Conservation (phyloP, 495 filamentous ascomycete genomes). For the Sordaria brevicollis region DNA sequence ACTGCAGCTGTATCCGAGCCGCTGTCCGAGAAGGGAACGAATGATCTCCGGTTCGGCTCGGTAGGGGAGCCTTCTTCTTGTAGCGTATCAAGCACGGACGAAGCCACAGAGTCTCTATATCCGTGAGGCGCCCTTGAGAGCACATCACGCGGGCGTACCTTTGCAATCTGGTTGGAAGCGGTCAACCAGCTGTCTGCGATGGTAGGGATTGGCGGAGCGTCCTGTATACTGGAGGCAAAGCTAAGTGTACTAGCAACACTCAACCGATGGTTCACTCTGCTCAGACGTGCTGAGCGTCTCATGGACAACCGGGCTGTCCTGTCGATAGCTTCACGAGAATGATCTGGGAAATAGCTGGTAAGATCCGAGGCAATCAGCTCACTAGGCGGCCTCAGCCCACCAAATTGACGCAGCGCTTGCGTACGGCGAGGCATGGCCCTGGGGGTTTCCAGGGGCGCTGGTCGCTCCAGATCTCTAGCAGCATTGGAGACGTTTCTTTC, state of each 20-base stretch:
- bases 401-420: constrained; percentile 56
- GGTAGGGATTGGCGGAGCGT: constrained; percentile 87
- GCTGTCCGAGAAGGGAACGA: constrained; percentile 83
- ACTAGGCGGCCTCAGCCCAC: constrained; percentile 85
- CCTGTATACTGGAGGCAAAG: constrained; percentile 79
- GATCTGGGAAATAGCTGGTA: constrained; percentile 93
- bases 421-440: constrained; percentile 47
- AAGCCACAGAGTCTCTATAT: constrained; percentile 79
- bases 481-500: constrained; percentile 55
- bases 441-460: constrained; percentile 37
- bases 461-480: constrained; percentile 47
- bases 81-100: constrained; percentile 71
- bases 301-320: constrained; percentile 86
- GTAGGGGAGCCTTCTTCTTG: constrained; percentile 79
- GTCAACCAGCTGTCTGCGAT: constrained; percentile 91
- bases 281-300: constrained; percentile 78
- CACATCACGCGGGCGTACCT: constrained; percentile 32
- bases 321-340: constrained; percentile 85
- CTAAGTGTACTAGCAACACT: constrained; percentile 92
- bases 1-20: constrained; percentile 55
- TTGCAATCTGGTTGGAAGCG: constrained; percentile 41
- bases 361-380: constrained; percentile 96
- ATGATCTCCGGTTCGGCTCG: constrained; percentile 88
- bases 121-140: constrained; percentile 32
- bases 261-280: constrained; percentile 80